These are phyloP conservation scores for Lactarius akahatsu DNA, from an alignment of 768 basidiomycete genomes.

Conservation along the genomic window DNA sequence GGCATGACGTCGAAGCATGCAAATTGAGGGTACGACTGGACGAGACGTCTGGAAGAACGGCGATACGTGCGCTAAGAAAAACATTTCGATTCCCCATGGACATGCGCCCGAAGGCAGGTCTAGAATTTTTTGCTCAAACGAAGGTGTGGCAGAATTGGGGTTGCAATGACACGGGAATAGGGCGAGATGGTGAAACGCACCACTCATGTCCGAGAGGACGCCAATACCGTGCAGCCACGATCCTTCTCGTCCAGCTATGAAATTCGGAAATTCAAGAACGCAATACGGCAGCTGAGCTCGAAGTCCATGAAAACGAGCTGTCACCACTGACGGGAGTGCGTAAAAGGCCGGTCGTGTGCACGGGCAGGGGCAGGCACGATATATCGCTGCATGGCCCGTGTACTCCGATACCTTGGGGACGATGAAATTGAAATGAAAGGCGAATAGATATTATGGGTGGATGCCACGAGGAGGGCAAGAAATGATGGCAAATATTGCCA, in stretches of 20 bases:
- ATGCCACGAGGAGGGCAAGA: background rate
- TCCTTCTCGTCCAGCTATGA: background rate
- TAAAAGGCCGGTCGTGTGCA: background rate
- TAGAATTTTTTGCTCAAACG: conserved; percentile 10
- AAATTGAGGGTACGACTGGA: background rate
- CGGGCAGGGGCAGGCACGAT: background rate
- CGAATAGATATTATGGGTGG: background rate
- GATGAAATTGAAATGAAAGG: conserved; percentile 9
- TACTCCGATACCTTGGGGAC: background rate
- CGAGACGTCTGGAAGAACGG: background rate
- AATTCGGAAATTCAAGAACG: conserved; percentile 2
- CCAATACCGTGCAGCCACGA: conserved; percentile 18
- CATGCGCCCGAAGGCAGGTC: conserved; percentile 13
- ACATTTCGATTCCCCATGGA: conserved; percentile 8
- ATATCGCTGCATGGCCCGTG: background rate
- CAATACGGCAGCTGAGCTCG: conserved; percentile 21
- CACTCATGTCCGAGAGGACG: background rate
- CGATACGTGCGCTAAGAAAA: background rate
- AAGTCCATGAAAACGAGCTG: background rate
- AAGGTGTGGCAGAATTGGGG: conserved; percentile 20
- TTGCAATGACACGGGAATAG: conserved; percentile 11
- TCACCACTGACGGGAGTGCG: background rate
- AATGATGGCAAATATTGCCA: background rate
- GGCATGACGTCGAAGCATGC: conserved; percentile 19
- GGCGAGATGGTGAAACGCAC: background rate